A percentile compares a stretch with the other conserved stretches of the same genome.
Evolutionary conservation across 371 early-diverging fungal species (phyloP).

Genomic region (Haplosporangium sp.): DNA sequence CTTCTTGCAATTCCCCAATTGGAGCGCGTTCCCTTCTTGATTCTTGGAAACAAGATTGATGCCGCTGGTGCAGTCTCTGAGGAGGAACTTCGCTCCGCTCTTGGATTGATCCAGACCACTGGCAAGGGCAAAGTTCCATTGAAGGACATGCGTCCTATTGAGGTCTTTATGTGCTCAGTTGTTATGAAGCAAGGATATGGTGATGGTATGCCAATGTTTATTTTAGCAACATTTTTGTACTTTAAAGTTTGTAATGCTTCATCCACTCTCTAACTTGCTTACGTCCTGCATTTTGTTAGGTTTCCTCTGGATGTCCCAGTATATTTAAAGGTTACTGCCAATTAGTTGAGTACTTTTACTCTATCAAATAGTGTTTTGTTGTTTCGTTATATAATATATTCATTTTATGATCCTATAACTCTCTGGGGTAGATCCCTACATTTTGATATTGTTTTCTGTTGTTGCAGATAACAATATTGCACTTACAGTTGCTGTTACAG

Average conservation of each 20-base stretch:
- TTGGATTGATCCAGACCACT: constrained; percentile 96
- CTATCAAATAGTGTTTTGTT: too few species aligned
- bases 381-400: background rate
- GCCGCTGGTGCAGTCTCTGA: constrained; percentile 94
- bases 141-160: constrained; percentile 94
- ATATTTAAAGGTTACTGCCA: constrained; percentile 35
- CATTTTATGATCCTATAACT: too few species aligned
- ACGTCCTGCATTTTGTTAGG: constrained; percentile 12
- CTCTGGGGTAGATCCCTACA: too few species aligned
- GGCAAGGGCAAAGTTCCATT: constrained; percentile 96
- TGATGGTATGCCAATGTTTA: constrained; percentile 73
- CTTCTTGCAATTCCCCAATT: constrained; percentile 95
- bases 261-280: background rate
- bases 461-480: too few species aligned
- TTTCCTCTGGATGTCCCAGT: constrained; percentile 57
- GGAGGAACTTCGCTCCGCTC: constrained; percentile 87
- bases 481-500: too few species aligned
- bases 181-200: constrained; percentile 98
- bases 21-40: constrained; percentile 90
- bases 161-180: constrained; percentile 98
- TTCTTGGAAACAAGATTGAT: constrained; percentile 99
- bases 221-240: background rate
- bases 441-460: too few species aligned
- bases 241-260: background rate
- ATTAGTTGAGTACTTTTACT: background rate